Base-by-base conservation (phyloP, 805 yeast genomes). In the Blastobotrys americana region DNA sequence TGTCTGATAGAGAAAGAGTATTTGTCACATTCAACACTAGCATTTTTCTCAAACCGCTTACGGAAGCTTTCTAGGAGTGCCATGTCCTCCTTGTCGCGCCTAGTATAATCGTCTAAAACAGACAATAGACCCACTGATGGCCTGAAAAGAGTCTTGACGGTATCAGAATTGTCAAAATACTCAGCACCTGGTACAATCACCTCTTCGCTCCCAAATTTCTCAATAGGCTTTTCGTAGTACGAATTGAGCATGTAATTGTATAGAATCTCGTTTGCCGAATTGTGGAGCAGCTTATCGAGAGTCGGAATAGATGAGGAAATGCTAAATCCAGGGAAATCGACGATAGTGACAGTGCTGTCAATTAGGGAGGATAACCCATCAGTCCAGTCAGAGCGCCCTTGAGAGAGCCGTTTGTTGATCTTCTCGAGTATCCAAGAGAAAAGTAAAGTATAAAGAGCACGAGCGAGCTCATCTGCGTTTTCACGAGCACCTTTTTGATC, bases 111-210 rank as follows among this genome's bases (percentile, higher is more conserved):
- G 44, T 67, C 69, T 8, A 68, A 52, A 3, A 65, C 59, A 3
- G 69, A 52, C 10, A 68, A 52, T 6, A 64, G 49, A 13, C 72
- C 72, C 13, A 55, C 37, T 9, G 56, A 51, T 4, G 70, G 69
- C 22, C 57, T 66, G 46, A 74, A 74, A 43, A 77, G 68, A 3
- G 78, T 72, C 55, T 72, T 67, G 41, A 80, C 80, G 31, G 77
- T 73, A 46, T 73, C 71, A 21, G 76, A 64, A 57, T 76, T 77
- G 57, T 78, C 80, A 47, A 72, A 69, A 61, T 74, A 77, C 59
- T 75, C 80, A 38, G 71, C 72, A 19, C 68, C 68, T n/a, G 78
- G 78, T 22, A 77, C 66, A 33, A 67, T 68, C 50, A 72, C 61
- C 15, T 65, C 72, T 45, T 68, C 72, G 36, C 64, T 47, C 33